phyloP scores from a whole-genome alignment of 2,329 filamentous ascomycete genomes.

The Escovopsis sp. region DNA sequence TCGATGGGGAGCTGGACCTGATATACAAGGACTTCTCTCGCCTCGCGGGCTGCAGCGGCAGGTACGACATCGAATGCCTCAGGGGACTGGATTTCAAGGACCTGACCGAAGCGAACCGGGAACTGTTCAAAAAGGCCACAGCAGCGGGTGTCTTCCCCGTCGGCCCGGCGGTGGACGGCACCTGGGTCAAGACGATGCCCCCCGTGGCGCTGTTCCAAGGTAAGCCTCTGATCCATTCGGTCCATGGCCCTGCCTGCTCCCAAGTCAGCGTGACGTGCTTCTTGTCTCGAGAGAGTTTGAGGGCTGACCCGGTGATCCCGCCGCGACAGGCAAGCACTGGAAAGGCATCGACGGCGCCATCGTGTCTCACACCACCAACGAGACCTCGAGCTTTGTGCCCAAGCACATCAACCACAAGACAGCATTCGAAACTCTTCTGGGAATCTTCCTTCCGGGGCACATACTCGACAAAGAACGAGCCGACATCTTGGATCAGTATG shows the following conservation, averaged over 20 bases:
- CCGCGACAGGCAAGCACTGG: not conserved
- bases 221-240: not conserved
- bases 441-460: not conserved
- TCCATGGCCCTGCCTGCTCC: no score
- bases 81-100: not conserved
- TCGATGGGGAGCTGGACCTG: slow-evolving; percentile 4
- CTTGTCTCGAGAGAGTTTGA: no score
- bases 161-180: slow-evolving; percentile 6
- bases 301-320: no score
- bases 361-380: not conserved
- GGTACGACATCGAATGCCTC: slow-evolving; percentile 6
- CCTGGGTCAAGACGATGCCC: slow-evolving; percentile 5
- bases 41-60: not conserved
- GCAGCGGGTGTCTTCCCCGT: slow-evolving; percentile 7
- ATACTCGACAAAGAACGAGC: not conserved
- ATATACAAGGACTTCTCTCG: slow-evolving; percentile 5
- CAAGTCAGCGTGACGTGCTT: no score
- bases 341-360: not conserved
- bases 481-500: slow-evolving; percentile 1
- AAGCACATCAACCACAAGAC: not conserved
- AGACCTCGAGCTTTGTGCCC: not conserved
- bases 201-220: slow-evolving; percentile 3
- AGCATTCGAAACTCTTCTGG: not conserved
- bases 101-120: slow-evolving; percentile 3
- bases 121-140: slow-evolving; percentile 3